These are phyloP conservation scores for Mesembryanthemum crystallinum DNA, from an alignment of 148 eudicot species.

Conservation along the genomic window DNA sequence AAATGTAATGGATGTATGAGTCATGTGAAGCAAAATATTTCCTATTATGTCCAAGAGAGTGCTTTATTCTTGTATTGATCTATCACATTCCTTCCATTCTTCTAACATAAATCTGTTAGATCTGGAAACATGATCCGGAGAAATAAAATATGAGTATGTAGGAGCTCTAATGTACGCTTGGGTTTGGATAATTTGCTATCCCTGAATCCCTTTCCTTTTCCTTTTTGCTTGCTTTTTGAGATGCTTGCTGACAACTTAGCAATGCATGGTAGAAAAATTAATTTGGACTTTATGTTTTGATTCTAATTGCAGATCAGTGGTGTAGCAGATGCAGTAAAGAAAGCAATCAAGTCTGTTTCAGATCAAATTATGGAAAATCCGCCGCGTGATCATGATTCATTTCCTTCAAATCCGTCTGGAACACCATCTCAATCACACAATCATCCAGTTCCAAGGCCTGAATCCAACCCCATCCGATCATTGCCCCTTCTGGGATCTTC, in stretches of 20 bases:
- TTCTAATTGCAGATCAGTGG: conserved; percentile 68
- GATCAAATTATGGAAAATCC: conserved; percentile 57
- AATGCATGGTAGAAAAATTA: background rate
- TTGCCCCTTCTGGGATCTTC: conserved; percentile 43
- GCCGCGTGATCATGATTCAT: conserved; percentile 43
- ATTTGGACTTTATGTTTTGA: background rate
- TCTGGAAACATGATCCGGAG: background rate
- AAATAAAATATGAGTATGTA: background rate
- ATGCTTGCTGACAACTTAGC: background rate
- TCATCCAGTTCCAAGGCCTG: conserved; percentile 42
- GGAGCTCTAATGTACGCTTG: conserved; percentile 1
- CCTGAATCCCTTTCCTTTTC: background rate
- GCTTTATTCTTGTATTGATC: background rate
- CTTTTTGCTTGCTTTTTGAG: background rate
- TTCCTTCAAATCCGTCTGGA: conserved; percentile 41
- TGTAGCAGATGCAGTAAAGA: conserved; percentile 53
- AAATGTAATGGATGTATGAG: too few relatives aligned
- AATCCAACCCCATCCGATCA: conserved; percentile 30
- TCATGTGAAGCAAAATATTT: background rate
- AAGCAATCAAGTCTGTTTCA: conserved; percentile 68
- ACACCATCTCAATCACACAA: conserved; percentile 43
- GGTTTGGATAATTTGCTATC: background rate
- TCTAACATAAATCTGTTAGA: background rate
- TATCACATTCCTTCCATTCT: background rate
- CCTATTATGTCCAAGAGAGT: background rate